phyloP scores from a whole-genome alignment of 139 green algal genomes.

The Closterium sp. region DNA sequence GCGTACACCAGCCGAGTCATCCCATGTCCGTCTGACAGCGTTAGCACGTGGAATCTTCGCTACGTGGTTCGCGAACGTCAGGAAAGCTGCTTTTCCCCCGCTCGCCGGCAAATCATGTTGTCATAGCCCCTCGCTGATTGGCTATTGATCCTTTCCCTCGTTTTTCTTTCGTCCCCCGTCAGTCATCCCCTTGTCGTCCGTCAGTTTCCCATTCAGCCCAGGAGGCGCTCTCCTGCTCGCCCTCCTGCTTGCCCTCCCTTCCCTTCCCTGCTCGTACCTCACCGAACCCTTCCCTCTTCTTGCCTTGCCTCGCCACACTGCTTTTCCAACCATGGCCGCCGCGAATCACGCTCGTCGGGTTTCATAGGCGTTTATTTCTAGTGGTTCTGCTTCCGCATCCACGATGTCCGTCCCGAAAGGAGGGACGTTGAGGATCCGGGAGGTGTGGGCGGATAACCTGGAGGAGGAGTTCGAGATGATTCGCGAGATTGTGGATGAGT shows the following conservation, averaged over 20 bases:
- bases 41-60: background rate
- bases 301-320: background rate
- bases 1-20: background rate
- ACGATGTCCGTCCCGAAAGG: conserved; percentile 28
- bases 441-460: conserved; percentile 96
- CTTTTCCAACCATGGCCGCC: background rate
- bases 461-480: conserved; percentile 90
- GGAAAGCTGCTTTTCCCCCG: too few relatives aligned
- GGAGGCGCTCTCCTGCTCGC: background rate
- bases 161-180: background rate
- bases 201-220: background rate
- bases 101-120: background rate
- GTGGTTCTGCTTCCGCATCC: background rate
- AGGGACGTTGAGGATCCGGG: conserved; percentile 63
- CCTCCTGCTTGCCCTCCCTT: background rate
- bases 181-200: background rate
- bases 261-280: background rate
- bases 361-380: background rate
- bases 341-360: background rate
- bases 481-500: conserved; percentile 85
- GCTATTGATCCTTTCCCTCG: background rate
- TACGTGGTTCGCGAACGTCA: background rate
- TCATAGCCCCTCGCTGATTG: background rate
- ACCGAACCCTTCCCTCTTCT: background rate
- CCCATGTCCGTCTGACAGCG: background rate